These are phyloP conservation scores for Cercospora sojina DNA, from an alignment of 2,329 filamentous ascomycete genomes.

Conservation along the genomic window DNA sequence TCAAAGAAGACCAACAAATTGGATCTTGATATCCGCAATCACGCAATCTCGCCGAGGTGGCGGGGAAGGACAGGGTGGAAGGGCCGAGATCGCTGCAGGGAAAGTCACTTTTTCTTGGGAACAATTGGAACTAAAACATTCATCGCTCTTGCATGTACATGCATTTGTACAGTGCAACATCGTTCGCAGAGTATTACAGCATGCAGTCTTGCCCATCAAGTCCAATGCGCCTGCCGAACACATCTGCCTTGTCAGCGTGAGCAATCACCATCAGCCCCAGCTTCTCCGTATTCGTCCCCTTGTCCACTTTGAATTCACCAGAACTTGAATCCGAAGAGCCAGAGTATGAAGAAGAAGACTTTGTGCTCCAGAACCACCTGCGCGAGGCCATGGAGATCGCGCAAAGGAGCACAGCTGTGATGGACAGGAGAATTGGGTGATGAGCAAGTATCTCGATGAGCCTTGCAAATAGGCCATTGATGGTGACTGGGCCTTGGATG, in stretches of 20 bases:
- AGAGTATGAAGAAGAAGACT: neutral
- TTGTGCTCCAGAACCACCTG: neutral
- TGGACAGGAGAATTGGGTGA: neutral
- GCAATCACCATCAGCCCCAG: neutral
- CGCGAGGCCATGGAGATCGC: neutral
- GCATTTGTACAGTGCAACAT: neutral
- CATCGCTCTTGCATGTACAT: neutral
- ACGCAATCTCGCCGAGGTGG: conserved; percentile 6
- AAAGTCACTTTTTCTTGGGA: neutral
- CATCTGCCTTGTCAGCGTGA: neutral
- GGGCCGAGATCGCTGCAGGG: neutral
- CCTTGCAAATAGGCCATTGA: neutral
- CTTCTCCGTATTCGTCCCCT: neutral
- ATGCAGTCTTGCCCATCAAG: neutral
- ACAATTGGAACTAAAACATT: neutral
- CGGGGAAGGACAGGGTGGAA: neutral
- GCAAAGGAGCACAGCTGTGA: neutral
- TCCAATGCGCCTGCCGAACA: neutral
- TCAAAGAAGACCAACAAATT: neutral
- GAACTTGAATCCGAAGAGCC: neutral
- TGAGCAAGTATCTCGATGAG: neutral
- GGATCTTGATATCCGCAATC: neutral
- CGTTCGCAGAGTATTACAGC: neutral
- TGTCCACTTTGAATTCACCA: neutral
- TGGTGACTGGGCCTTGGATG: neutral